Base-by-base conservation (phyloP, 2,329 filamentous ascomycete species). In the Corniculantispora saksenae region DNA sequence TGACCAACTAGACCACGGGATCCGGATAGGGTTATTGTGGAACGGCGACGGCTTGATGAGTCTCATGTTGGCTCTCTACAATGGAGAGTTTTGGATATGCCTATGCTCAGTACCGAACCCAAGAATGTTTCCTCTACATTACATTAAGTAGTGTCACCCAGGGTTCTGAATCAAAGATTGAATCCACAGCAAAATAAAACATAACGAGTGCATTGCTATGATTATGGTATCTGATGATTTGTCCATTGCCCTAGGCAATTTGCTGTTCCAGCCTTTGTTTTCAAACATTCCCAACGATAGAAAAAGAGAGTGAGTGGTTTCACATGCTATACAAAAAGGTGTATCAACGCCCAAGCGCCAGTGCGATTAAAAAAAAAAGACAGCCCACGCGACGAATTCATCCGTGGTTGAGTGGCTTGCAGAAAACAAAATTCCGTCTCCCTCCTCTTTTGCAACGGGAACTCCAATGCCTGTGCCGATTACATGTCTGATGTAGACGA, bases 191-290 rank as follows among this genome's bases (percentile, higher is more conserved):
- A 10, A 32, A 32, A 32, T 13, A 4, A 19, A 45, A 45, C 59
- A 45, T 43, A 56, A 62, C 40, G 50, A 25, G 61, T 57, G 51
- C 61, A 63, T 63, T 63, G 61, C 61, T 63, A 63, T 50, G 53
- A 50, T 56, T 63, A 63, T 57, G 53, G 29, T 50, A 50, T 63
- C 43, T 50, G 25, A 19, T 57, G n/a, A 19, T 43, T 40, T 25
- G 7, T 35, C 21, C 32, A 23, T 15, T 57, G 38, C 25, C 13
- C 61, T 17, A 56, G 35, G 51, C 7, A 12, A 32, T 32, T 15
- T 19, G 7, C 29, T 19, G 12, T n/a, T 35, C 21, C 12, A 35
- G 48, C 19, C 27, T n/a, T 45, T 23, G 2, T 23, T 62, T 57
- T 43, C 25, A 15, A 21, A 38, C 40, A 40, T 38, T 19, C 40